Evolutionary conservation across 352 stramenopile species (phyloP), one percentile per base, ranked within the genome.

Genomic region (Phytophthora hibernalis): DNA sequence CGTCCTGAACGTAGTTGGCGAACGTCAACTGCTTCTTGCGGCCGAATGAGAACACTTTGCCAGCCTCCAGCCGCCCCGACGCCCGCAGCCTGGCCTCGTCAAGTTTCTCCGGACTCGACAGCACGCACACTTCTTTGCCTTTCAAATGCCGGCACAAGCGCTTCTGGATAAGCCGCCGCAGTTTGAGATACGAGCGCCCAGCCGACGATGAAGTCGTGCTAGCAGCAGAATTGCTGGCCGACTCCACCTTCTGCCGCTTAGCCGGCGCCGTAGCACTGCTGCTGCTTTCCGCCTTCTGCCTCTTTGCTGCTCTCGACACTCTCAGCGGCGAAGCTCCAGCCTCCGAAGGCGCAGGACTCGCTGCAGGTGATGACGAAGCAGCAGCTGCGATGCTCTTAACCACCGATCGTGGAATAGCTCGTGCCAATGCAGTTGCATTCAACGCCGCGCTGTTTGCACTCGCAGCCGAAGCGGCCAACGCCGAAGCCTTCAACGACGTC

Each of bases 81-180:
- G 84, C 54, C 12, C 43, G 57, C 83, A 80, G 88, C 28, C 54
- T 66, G 0, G n/a, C 42, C n/a, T 68, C 37, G 1, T 61, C 21
- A 13, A 43, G 53, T 1, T 45, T 65, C 9, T 75, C 54, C 1
- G 64, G 53, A 9, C 65, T 68, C 12, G 72, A 60, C 24, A 80
- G 28, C 8, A 86, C 74, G 50, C 82, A 92, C 21, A 95, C 79
- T 54, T 83, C 71, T 16, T 85, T 76, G 47, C 76, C 76, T 61
- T 87, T 80, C n/a, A 95, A 59, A 52, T 95, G 84, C 12, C 59
- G 66, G 40, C 85, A 94, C 30, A 93, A 59, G 1, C 74, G 74
- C 49, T 82, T 87, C 63, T 93, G 84, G 35, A 95, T 87, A 13
- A 93, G 62, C 3, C 86, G 78, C 10, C 86, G 82, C 47, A 93